These are phyloP conservation scores for Aspergillus hortae DNA, from an alignment of 2,329 filamentous ascomycete genomes.

Conservation along the genomic window DNA sequence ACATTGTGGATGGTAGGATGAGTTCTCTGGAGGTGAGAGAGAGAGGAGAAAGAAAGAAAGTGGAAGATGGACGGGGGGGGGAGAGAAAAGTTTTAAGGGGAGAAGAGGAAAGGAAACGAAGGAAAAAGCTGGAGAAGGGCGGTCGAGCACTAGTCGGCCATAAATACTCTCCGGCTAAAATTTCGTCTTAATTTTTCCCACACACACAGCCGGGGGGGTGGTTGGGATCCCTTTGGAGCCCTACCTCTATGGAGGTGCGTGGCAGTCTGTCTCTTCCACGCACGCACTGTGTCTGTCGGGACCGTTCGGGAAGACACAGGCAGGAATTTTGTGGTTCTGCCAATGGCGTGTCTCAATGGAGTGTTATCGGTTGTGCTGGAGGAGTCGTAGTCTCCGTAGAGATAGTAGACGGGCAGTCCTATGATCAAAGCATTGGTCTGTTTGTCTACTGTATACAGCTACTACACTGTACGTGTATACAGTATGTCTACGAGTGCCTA, in stretches of 20 bases:
- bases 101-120: conserved; percentile 10
- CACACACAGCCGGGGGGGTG: conserved; percentile 19
- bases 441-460: no score
- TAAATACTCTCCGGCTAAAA: conserved; percentile 39
- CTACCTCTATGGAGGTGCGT: conserved; percentile 18
- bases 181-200: conserved; percentile 29
- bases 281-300: conserved; percentile 13
- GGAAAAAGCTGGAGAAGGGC: conserved; percentile 33
- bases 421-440: no score
- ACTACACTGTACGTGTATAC: no score
- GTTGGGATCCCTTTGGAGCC: conserved; percentile 18
- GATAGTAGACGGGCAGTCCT: no score
- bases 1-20: conserved; percentile 65
- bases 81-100: conserved; percentile 25
- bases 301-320: conserved; percentile 16
- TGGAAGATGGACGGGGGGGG: conserved; percentile 22
- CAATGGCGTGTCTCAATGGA: conserved; percentile 7
- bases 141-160: conserved; percentile 29
- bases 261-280: conserved; percentile 3
- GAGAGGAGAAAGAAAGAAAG: conserved; percentile 23
- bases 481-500: no score
- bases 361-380: no score
- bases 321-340: conserved; percentile 11
- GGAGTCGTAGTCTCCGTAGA: no score
- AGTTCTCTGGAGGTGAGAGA: conserved; percentile 13